A percentile compares a stretch with the other conserved stretches of the same genome.
Conservation (phyloP, 768 basidiomycete genomes). For the Trametes coccinea region DNA sequence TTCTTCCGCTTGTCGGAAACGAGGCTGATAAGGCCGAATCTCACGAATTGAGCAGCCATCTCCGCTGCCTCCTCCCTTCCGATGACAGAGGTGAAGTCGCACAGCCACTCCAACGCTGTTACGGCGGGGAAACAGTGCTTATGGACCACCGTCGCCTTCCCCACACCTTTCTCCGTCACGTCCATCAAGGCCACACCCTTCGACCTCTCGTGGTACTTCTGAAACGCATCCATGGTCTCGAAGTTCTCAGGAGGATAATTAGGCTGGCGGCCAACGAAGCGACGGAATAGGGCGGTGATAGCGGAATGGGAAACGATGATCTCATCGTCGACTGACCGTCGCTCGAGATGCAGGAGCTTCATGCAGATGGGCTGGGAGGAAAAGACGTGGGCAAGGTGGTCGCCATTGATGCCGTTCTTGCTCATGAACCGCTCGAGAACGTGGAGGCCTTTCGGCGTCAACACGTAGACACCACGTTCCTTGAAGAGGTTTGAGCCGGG, state of each 20-base stretch:
- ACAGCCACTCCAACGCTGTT: constrained; percentile 92
- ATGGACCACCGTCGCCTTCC: constrained; percentile 50
- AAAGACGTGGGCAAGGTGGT: constrained; percentile 89
- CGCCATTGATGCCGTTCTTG: constrained; percentile 97
- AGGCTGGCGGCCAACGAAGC: constrained; percentile 87
- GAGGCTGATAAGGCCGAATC: constrained; percentile 86
- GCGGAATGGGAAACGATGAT: constrained; percentile 94
- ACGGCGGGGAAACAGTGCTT: constrained; percentile 85
- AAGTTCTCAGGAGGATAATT: constrained; percentile 64
- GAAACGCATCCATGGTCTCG: constrained; percentile 58
- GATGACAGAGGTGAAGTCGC: constrained; percentile 95
- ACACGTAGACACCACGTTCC: constrained; percentile 92
- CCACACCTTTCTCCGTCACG: constrained; percentile 63
- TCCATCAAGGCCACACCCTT: constrained; percentile 75
- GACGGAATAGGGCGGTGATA: constrained; percentile 91
- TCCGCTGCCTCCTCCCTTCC: constrained; percentile 96
- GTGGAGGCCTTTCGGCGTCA: constrained; percentile 97
- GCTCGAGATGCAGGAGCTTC: constrained; percentile 95
- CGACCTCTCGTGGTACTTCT: constrained; percentile 77
- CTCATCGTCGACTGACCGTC: constrained; percentile 91
- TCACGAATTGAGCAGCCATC: constrained; percentile 96
- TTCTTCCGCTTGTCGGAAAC: constrained; percentile 92
- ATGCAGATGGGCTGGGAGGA: constrained; percentile 93
- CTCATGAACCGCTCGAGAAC: constrained; percentile 99
- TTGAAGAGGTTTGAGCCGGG: constrained; percentile 89